Conservation (phyloP, 2,329 filamentous ascomycete species). For the Diaporthe citrichinensis region DNA sequence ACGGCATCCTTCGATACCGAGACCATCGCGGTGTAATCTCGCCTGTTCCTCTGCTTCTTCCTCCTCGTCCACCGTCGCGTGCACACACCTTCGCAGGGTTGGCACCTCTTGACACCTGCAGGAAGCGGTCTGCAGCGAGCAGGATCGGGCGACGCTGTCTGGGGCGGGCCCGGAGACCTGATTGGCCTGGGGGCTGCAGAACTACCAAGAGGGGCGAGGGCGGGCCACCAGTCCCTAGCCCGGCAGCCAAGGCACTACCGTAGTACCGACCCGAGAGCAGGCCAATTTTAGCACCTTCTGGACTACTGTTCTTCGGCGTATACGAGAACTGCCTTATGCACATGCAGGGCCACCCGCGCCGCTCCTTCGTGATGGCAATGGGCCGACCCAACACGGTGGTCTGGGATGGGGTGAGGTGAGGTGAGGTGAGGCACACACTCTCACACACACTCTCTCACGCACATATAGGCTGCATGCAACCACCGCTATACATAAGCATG, state of each 20-base stretch:
- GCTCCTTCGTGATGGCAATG: slow-evolving; percentile 1
- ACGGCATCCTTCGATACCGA: background rate
- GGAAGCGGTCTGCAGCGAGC: slow-evolving; percentile 20
- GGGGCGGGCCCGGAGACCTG: background rate
- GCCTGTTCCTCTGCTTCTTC: background rate
- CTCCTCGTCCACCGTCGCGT: background rate
- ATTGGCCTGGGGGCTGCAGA: slow-evolving; percentile 26
- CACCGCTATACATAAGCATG: slow-evolving; percentile 28
- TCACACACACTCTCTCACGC: background rate
- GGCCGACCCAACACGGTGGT: slow-evolving; percentile 9
- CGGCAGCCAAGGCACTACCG: slow-evolving; percentile 24
- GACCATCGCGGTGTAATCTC: background rate
- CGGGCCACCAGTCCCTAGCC: background rate
- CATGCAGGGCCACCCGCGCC: slow-evolving; percentile 24
- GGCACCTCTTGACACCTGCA: slow-evolving; percentile 28
- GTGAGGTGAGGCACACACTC: background rate
- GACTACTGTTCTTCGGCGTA: slow-evolving; percentile 6
- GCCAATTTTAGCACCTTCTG: slow-evolving; percentile 27
- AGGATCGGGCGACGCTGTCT: slow-evolving; percentile 24
- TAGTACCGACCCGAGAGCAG: background rate
- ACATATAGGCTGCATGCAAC: slow-evolving; percentile 5
- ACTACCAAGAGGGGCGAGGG: background rate
- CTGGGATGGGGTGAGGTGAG: background rate
- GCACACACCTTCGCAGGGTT: background rate
- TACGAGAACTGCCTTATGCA: slow-evolving; percentile 36